Evolutionary conservation across 257 asterid species (phyloP), one percentile per base, ranked within the genome.

Genomic region (Salvia hispanica): DNA sequence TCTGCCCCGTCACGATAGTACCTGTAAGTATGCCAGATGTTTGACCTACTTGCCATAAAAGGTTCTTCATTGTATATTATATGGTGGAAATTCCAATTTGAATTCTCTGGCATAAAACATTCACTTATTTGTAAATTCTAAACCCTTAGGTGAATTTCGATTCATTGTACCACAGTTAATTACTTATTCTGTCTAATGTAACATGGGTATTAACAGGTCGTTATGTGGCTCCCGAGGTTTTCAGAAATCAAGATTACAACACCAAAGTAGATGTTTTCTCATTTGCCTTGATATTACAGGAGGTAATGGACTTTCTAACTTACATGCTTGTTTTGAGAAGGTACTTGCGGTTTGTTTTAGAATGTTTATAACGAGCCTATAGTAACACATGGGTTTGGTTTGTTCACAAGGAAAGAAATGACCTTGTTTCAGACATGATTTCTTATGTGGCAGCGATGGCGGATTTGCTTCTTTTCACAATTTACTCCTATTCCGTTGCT

Each of bases 221-320:
- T 34, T 94, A 94, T 77, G 74, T 84, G 74, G 97, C 99, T 82
- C 96, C 99, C 0, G 99, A 94, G 80, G 91, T 91, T 74, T 88
- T 77, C 83, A 88, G 72, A 77, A 81, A 88, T 44, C 85, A 94
- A 76, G 99, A 82, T 64, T 94, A 94, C 12, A 96, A 88, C n/a
- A 90, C 97, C 31, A 90, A 93, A 85, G 99, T 90, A n/a, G 67
- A 93, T 63, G 95, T 93, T 66, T 94, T 90, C 84, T 91, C 99
- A 62, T 94, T 91, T 78, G 95, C 95, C 52, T 77, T 94, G 58
- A 94, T 94, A 63, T 75, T 94, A 55, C 99, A 94, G 81, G 96
- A 94, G 98, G 98, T 92, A 77, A 73, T 36, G 50, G 47, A 37
- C 16, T 39, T 13, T 59, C 47, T 72, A 14, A 47, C 34, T 56